These are phyloP conservation scores for Passalora sequoiae DNA, from an alignment of 2,329 filamentous ascomycete species.

Conservation along the genomic window DNA sequence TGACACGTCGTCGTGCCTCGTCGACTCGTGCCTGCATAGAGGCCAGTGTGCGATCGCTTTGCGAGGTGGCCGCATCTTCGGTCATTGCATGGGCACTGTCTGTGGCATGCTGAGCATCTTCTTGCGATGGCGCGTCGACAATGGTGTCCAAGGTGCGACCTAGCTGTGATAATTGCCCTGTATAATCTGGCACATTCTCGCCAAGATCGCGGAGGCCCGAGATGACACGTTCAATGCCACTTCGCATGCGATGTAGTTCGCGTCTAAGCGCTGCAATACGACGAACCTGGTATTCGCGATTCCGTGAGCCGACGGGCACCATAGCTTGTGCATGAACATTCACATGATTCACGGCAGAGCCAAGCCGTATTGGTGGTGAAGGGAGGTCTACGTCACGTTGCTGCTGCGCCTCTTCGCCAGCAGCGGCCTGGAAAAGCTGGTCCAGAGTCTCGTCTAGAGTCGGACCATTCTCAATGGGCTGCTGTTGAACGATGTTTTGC, in stretches of 20 bases:
- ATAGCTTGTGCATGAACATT: slow-evolving; percentile 29
- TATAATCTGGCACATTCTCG: slow-evolving; percentile 33
- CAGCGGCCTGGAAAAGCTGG: slow-evolving; percentile 31
- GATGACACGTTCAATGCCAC: slow-evolving; percentile 36
- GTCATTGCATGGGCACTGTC: slow-evolving; percentile 22
- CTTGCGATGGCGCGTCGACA: slow-evolving; percentile 17
- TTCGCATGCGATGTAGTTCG: slow-evolving; percentile 36
- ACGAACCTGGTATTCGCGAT: slow-evolving; percentile 33
- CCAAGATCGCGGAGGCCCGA: slow-evolving; percentile 35
- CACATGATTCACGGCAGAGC: background rate
- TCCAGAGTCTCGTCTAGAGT: slow-evolving; percentile 34
- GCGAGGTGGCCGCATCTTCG: slow-evolving; percentile 12
- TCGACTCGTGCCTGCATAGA: slow-evolving; percentile 30
- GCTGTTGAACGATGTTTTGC: slow-evolving; percentile 9
- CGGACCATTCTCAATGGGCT: slow-evolving; percentile 16
- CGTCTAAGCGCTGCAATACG: slow-evolving; percentile 35
- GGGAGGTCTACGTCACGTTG: no score
- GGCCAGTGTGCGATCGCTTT: slow-evolving; percentile 23
- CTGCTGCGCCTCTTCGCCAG: slow-evolving; percentile 20
- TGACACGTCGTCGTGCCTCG: slow-evolving; percentile 28
- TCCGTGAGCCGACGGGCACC: slow-evolving; percentile 27
- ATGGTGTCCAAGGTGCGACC: slow-evolving; percentile 31
- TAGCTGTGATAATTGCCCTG: slow-evolving; percentile 26
- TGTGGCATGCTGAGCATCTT: slow-evolving; percentile 22
- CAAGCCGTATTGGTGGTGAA: background rate